phyloP scores from a whole-genome alignment of 1,139 yeast species.

The Suhomyces wounanorum region DNA sequence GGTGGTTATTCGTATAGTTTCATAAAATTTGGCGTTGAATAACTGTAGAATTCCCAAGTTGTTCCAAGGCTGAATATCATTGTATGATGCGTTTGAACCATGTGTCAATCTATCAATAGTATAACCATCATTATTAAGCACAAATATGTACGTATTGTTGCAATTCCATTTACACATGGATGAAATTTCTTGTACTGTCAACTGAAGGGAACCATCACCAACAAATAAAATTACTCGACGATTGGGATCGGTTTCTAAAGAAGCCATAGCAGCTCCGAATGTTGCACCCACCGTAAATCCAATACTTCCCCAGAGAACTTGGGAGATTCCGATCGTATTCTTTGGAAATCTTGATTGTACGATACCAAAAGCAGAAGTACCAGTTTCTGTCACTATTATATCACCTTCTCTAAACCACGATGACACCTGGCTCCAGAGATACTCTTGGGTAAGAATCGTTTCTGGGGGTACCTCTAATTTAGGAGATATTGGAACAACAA shows the following conservation, averaged over 20 bases:
- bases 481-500: slow-evolving; percentile 15
- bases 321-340: slow-evolving; percentile 75
- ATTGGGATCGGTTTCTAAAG: slow-evolving; percentile 36
- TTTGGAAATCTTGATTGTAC: slow-evolving; percentile 77
- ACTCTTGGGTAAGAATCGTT: slow-evolving; percentile 62
- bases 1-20: slow-evolving; percentile 27
- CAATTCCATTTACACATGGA: slow-evolving; percentile 33
- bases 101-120: slow-evolving; percentile 45
- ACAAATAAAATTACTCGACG: slow-evolving; percentile 40
- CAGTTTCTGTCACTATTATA: slow-evolving; percentile 81
- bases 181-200: slow-evolving; percentile 46
- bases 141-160: slow-evolving; percentile 33
- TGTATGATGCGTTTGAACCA: slow-evolving; percentile 37
- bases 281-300: slow-evolving; percentile 88
- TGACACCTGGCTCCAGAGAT: slow-evolving; percentile 78
- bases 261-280: slow-evolving; percentile 83
- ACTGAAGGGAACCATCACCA: slow-evolving; percentile 47
- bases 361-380: slow-evolving; percentile 89
- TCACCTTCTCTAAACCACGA: slow-evolving; percentile 80
- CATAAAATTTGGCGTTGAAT: slow-evolving; percentile 34
- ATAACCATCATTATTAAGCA: slow-evolving; percentile 43
- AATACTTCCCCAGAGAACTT: slow-evolving; percentile 89
- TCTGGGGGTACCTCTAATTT: slow-evolving; percentile 28
- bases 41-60: slow-evolving; percentile 33
- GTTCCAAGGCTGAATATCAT: slow-evolving; percentile 44